Conservation (phyloP, 2,329 filamentous ascomycete genomes). For the Xylaria sp. region DNA sequence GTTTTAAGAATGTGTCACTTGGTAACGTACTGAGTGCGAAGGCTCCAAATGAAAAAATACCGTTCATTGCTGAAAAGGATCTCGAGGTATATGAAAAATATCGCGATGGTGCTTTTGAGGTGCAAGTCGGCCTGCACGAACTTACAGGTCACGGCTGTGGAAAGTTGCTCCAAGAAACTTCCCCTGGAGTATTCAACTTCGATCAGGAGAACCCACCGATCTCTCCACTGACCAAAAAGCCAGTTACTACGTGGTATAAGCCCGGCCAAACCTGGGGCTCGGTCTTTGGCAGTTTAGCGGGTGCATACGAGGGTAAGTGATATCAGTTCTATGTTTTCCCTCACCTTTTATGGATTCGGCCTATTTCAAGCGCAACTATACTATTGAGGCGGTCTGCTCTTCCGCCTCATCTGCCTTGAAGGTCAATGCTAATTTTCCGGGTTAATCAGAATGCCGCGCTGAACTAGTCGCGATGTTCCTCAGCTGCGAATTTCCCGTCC, state of each 20-base stretch:
- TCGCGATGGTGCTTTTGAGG: slow-evolving; percentile 89
- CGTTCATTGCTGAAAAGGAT: slow-evolving; percentile 85
- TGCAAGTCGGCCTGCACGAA: slow-evolving; percentile 95
- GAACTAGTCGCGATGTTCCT: slow-evolving; percentile 94
- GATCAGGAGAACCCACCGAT: slow-evolving; percentile 82
- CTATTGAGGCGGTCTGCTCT: background rate
- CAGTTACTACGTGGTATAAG: slow-evolving; percentile 89
- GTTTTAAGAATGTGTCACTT: slow-evolving; percentile 93
- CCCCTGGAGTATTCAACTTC: slow-evolving; percentile 86
- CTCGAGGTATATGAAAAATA: slow-evolving; percentile 82
- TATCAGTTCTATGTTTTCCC: background rate
- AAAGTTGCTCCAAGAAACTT: slow-evolving; percentile 91
- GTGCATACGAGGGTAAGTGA: slow-evolving; percentile 74
- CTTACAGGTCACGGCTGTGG: slow-evolving; percentile 88
- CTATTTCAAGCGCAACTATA: background rate
- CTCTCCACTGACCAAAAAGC: slow-evolving; percentile 81
- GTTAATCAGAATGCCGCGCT: slow-evolving; percentile 79
- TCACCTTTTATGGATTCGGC: background rate
- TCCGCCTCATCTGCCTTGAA: background rate
- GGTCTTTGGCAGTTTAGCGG: slow-evolving; percentile 88
- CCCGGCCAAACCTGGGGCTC: slow-evolving; percentile 94
- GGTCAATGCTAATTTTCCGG: slow-evolving; percentile 9
- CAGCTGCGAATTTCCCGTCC: slow-evolving; percentile 84
- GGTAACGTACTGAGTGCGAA: slow-evolving; percentile 94
- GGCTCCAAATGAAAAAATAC: slow-evolving; percentile 89